Base-by-base conservation (phyloP, 768 basidiomycete genomes). In the Myochromella boudieri region DNA sequence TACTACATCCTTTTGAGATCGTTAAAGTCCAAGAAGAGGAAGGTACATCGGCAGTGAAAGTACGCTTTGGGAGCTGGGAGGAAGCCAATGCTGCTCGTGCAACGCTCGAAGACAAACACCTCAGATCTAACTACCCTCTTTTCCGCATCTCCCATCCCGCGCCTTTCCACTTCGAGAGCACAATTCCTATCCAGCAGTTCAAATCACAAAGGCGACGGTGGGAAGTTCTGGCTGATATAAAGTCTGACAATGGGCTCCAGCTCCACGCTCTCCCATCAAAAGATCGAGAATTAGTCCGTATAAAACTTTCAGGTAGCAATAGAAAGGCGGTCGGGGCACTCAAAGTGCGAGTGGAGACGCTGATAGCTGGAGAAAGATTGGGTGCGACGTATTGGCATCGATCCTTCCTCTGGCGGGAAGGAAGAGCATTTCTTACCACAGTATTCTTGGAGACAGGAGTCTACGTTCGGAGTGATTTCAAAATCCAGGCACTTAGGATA, bases 341-440 rank as follows among this genome's bases (percentile, higher is more conserved):
- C 50, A 84, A 83, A 63, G 81, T 84, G 10, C 65, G 81, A 42
- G 76, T 80, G 0, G 83, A 84, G 58, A 73, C 66, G 42, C 57
- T 84, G 29, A 74, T 71, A 2, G 67, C 67, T 20, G 82, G 82
- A 4, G 74, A 77, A 29, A 74, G 62, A 29, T 62, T 84, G 8
- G 68, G 64, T 32, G 48, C 64, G 2, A 61, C 63, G 3, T 69
- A 69, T 26, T 84, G 80, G 81, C 81, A 82, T 59, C 60, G 67
- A 25, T 68, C 69, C 0, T 68, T 82, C 47, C 56, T 37, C 26
- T 51, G 24, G 27, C 5, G 53, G 17, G 51, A 59, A 27, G 66
- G 63, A 8, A 67, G 59, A 39, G 24, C 52, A 1, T 77, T 79
- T 41, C 55, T 76, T 37, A 51, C 53, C 22, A 62, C 58, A 0